Percentiles rank a stretch among this genome's conserved stretches.
phyloP scores from a whole-genome alignment of 805 yeast species.

The Cyberlindnera maritima region DNA sequence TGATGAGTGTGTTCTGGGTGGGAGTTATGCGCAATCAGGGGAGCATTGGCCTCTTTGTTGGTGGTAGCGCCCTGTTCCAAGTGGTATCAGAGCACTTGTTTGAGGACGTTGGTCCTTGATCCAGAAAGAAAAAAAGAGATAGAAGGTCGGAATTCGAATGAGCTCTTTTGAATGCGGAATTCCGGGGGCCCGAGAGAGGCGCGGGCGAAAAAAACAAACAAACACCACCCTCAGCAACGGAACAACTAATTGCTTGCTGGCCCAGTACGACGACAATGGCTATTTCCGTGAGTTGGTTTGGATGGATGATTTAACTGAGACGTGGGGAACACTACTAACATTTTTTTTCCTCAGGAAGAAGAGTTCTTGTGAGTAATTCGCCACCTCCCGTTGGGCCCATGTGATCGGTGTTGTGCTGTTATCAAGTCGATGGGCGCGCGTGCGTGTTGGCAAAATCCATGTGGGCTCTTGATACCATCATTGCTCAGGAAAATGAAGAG shows the following conservation, averaged over 20 bases:
- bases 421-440: neutral
- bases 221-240: neutral
- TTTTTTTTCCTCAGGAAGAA: constrained; percentile 6
- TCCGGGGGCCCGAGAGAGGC: neutral
- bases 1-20: neutral
- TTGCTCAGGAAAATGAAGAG: too few relatives aligned
- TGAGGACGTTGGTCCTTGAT: neutral
- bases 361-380: constrained; percentile 16
- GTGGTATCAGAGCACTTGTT: too few relatives aligned
- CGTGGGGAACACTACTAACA: neutral
- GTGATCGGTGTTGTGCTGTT: constrained; percentile 1
- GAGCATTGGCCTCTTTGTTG: neutral
- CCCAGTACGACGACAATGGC: neutral
- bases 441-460: too few relatives aligned
- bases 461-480: too few relatives aligned
- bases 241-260: neutral
- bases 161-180: neutral
- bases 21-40: neutral
- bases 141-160: neutral
- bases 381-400: neutral
- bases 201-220: neutral
- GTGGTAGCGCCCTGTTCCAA: neutral
- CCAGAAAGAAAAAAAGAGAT: neutral
- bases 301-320: neutral
- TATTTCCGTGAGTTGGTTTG: neutral